Percentiles rank a stretch among this genome's conserved stretches.
phyloP scores from a whole-genome alignment of 2,329 filamentous ascomycete genomes.

The Verticillium nonalfalfae region DNA sequence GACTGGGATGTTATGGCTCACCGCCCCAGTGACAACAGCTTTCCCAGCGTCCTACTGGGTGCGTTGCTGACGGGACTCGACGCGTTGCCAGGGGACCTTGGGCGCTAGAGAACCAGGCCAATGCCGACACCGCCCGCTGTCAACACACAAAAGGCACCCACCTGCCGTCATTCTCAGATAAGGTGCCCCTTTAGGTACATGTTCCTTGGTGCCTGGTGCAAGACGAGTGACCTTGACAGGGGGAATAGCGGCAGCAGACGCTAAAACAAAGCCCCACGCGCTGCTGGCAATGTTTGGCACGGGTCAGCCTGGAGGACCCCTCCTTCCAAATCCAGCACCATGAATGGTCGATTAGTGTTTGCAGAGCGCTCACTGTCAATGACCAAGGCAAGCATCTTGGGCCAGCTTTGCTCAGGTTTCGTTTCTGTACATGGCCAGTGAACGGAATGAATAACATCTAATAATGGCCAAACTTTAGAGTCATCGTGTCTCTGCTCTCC shows the following conservation, averaged over 20 bases:
- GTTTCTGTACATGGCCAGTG: too few relatives aligned
- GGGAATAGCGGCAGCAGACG: not conserved
- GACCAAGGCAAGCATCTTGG: too few relatives aligned
- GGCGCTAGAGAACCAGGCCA: not conserved
- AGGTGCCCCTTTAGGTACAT: too few relatives aligned
- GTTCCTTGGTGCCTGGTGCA: too few relatives aligned
- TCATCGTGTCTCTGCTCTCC: too few relatives aligned
- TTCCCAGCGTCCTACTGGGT: not conserved
- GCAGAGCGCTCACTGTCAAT: too few relatives aligned
- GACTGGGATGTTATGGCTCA: not conserved
- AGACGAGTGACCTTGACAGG: too few relatives aligned
- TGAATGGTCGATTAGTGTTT: too few relatives aligned
- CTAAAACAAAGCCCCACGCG: not conserved
- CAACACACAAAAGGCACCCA: not conserved
- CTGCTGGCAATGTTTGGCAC: not conserved
- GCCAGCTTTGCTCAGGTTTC: too few relatives aligned
- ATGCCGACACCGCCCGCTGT: not conserved
- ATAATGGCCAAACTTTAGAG: too few relatives aligned
- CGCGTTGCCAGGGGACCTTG: not conserved
- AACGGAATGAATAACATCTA: too few relatives aligned
- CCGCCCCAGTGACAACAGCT: not conserved
- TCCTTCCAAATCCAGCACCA: not conserved
- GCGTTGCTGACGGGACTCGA: not conserved
- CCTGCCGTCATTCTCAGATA: too few relatives aligned
- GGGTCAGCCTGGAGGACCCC: not conserved